Conservation (phyloP, 345 rosid genomes). For the Linum trigynum region DNA sequence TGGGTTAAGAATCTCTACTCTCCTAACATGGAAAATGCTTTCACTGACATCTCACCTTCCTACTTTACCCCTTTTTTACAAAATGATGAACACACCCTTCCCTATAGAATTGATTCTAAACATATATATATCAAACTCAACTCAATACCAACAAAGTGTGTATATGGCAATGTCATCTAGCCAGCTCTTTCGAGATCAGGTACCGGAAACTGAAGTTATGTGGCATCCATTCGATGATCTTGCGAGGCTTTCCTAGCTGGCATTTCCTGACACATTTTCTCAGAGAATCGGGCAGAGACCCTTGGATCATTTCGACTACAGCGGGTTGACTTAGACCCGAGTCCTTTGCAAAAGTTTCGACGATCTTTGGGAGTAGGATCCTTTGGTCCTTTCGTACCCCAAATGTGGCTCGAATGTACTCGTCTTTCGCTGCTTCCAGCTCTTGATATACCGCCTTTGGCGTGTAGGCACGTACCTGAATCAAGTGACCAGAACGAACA, state of each 20-base stretch:
- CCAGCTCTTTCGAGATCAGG: conserved; percentile 72
- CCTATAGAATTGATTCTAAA: too few species aligned
- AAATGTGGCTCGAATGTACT: conserved; percentile 67
- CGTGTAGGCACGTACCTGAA: conserved; percentile 75
- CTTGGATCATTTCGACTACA: conserved; percentile 58
- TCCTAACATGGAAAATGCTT: too few species aligned
- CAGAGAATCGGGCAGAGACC: conserved; percentile 51
- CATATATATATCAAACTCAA: too few species aligned
- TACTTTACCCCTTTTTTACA: too few species aligned
- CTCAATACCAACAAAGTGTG: too few species aligned
- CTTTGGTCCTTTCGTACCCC: conserved; percentile 63
- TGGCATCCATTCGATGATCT: conserved; percentile 81
- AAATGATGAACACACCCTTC: too few species aligned
- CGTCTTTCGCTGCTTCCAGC: conserved; percentile 79
- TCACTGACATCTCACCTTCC: too few species aligned
- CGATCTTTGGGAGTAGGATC: conserved; percentile 65
- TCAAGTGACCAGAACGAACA: neutral
- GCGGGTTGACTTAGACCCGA: conserved; percentile 45
- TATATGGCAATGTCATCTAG: conserved; percentile 25
- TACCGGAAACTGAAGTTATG: conserved; percentile 79
- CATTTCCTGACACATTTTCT: conserved; percentile 44
- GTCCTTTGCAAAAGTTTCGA: conserved; percentile 71
- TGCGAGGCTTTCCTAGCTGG: conserved; percentile 48
- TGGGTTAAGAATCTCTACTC: too few species aligned
- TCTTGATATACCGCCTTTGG: conserved; percentile 67